Percentiles rank a stretch among this genome's conserved stretches.
phyloP scores from a whole-genome alignment of 2,329 filamentous ascomycete species.

The Capronia americana region DNA sequence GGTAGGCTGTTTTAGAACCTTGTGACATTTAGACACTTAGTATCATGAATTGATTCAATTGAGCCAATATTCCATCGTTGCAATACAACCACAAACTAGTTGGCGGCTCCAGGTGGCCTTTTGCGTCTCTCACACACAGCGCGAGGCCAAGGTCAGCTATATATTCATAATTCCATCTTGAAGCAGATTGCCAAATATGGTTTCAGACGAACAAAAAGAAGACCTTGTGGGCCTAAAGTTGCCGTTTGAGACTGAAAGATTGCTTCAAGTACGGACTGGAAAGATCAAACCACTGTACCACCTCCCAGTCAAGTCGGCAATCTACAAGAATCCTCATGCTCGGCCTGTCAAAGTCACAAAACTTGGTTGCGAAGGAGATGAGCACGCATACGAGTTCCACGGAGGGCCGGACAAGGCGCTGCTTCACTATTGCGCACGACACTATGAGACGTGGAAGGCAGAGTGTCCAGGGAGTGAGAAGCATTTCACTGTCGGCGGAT shows the following conservation, averaged over 20 bases:
- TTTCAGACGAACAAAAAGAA: slow-evolving; percentile 10
- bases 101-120: no score
- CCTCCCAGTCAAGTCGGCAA: slow-evolving; percentile 16
- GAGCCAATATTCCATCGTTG: no score
- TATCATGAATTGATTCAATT: no score
- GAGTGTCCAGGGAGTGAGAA: slow-evolving; percentile 60
- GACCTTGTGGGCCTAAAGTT: not conserved
- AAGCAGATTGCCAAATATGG: slow-evolving; percentile 4
- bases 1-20: no score
- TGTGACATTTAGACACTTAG: no score
- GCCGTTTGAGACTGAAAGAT: slow-evolving; percentile 13
- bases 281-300: slow-evolving; percentile 18
- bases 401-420: slow-evolving; percentile 69
- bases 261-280: slow-evolving; percentile 21
- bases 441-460: slow-evolving; percentile 63
- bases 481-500: slow-evolving; percentile 63
- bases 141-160: no score
- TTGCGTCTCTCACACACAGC: no score
- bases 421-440: slow-evolving; percentile 64
- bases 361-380: slow-evolving; percentile 63
- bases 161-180: no score
- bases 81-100: no score
- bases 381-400: slow-evolving; percentile 68
- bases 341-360: slow-evolving; percentile 15
- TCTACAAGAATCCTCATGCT: slow-evolving; percentile 21